Evolutionary conservation across 2,329 filamentous ascomycete genomes (phyloP).

Genomic region (Rutstroemia sydowiana): DNA sequence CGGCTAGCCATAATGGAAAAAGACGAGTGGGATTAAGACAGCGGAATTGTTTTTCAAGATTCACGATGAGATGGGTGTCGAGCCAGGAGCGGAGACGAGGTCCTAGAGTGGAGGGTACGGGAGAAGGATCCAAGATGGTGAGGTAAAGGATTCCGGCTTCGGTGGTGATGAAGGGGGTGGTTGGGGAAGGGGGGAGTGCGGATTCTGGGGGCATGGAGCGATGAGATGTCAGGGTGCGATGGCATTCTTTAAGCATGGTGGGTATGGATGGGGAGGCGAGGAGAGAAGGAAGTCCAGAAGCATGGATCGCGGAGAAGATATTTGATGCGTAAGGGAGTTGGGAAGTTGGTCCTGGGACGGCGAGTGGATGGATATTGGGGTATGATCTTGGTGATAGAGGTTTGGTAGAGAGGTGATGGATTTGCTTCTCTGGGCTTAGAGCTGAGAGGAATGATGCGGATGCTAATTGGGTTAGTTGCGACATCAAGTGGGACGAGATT

Average conservation of each 20-base stretch:
- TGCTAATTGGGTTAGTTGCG: constrained; percentile 14
- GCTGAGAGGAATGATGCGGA: constrained; percentile 28
- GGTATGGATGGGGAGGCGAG: constrained; percentile 51
- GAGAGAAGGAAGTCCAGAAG: constrained; percentile 48
- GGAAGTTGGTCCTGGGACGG: constrained; percentile 30
- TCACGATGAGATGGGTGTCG: constrained; percentile 50
- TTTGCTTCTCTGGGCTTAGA: constrained; percentile 31
- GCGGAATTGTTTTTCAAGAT: constrained; percentile 50
- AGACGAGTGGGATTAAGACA: constrained; percentile 52
- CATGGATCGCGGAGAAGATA: constrained; percentile 43
- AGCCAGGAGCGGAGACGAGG: constrained; percentile 54
- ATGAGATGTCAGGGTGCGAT: constrained; percentile 43
- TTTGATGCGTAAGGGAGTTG: constrained; percentile 32
- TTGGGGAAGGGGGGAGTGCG: background rate
- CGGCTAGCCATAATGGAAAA: constrained; percentile 51
- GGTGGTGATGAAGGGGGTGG: background rate
- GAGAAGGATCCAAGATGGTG: constrained; percentile 55
- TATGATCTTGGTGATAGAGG: constrained; percentile 32
- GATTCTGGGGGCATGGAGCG: background rate
- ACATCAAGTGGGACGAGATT: background rate
- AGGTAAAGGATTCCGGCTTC: constrained; percentile 47
- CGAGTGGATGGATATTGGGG: constrained; percentile 29
- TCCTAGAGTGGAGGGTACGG: constrained; percentile 47
- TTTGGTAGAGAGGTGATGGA: constrained; percentile 36
- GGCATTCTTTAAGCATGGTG: constrained; percentile 46